These are phyloP conservation scores for Candida patagonica DNA, from an alignment of 805 yeast species.

Conservation along the genomic window DNA sequence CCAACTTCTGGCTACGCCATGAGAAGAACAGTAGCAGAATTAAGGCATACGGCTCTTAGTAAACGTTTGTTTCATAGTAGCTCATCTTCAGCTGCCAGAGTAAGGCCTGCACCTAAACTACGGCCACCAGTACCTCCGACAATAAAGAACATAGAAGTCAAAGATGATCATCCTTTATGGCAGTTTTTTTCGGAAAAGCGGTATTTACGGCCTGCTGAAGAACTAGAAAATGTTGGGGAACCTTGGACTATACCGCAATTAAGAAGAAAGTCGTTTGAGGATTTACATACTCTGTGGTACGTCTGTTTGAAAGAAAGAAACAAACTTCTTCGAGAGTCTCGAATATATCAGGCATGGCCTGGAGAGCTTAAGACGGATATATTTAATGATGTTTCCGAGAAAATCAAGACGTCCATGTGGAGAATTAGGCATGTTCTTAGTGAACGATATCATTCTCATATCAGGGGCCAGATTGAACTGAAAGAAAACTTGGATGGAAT, in stretches of 20 bases:
- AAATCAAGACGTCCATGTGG: slow-evolving; percentile 56
- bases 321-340: slow-evolving; percentile 62
- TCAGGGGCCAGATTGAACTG: slow-evolving; percentile 44
- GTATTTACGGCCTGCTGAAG: slow-evolving; percentile 51
- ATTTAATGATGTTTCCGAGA: slow-evolving; percentile 30
- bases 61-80: not conserved
- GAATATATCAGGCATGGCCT: slow-evolving; percentile 38
- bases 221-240: slow-evolving; percentile 39
- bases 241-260: slow-evolving; percentile 85
- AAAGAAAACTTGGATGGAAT: slow-evolving; percentile 37
- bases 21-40: no score
- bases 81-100: not conserved
- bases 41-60: no score
- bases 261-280: slow-evolving; percentile 85
- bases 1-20: no score
- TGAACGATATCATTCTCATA: slow-evolving; percentile 71
- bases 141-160: slow-evolving; percentile 56
- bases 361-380: slow-evolving; percentile 25
- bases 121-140: slow-evolving; percentile 84
- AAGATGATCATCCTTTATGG: slow-evolving; percentile 91
- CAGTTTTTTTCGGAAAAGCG: slow-evolving; percentile 66
- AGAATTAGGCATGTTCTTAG: slow-evolving; percentile 77
- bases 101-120: slow-evolving; percentile 28
- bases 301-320: slow-evolving; percentile 77
- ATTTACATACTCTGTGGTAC: slow-evolving; percentile 88